Conservation (phyloP, 2,329 filamentous ascomycete species). For the Microascus cirrosus region DNA sequence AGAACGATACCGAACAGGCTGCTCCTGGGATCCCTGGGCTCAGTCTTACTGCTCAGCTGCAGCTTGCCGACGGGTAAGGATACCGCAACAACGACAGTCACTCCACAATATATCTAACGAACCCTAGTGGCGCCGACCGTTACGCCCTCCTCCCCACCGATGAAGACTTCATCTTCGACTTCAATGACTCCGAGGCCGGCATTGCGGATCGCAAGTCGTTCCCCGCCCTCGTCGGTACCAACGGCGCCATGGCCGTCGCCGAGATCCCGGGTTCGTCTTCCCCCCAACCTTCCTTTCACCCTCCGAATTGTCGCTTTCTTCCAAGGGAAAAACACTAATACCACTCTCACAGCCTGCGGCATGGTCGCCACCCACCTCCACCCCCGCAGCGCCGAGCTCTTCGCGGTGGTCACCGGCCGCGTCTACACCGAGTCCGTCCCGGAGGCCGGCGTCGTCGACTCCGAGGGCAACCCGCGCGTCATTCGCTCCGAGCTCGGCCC, state of each 20-base stretch:
- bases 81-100: background rate
- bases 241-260: background rate
- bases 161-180: conserved; percentile 36
- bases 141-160: conserved; percentile 29
- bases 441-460: conserved; percentile 12
- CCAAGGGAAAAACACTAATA: no score
- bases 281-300: background rate
- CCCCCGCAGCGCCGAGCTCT: conserved; percentile 30
- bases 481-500: background rate
- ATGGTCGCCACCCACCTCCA: conserved; percentile 22
- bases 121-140: conserved; percentile 26
- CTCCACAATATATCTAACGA: background rate
- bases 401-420: conserved; percentile 27
- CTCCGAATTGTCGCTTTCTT: no score
- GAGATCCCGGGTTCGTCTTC: background rate
- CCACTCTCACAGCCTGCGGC: background rate
- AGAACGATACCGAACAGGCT: background rate
- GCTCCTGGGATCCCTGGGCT: background rate
- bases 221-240: conserved; percentile 39
- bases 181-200: conserved; percentile 25
- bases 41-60: conserved; percentile 21
- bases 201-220: conserved; percentile 24
- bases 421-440: conserved; percentile 29
- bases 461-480: background rate
- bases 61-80: conserved; percentile 25